phyloP scores from a whole-genome alignment of 441 rosid genomes.

The Hura crepitans region DNA sequence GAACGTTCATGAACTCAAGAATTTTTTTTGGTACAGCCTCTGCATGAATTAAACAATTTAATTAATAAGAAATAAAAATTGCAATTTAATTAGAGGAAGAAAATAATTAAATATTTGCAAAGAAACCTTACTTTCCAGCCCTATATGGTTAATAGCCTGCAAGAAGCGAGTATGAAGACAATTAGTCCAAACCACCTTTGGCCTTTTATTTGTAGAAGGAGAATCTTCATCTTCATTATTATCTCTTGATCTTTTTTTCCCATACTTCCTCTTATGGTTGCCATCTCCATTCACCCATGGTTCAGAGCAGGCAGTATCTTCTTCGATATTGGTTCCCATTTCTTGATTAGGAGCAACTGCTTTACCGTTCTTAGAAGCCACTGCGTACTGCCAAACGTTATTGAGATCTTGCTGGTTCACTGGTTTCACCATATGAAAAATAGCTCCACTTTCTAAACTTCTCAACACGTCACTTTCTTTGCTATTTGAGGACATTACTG shows the following conservation, averaged over 20 bases:
- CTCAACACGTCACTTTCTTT: constrained; percentile 32
- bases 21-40: constrained; percentile 86
- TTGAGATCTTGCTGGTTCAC: constrained; percentile 41
- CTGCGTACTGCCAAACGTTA: constrained; percentile 47
- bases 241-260: constrained; percentile 17
- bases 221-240: constrained; percentile 18
- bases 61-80: neutral
- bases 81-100: neutral
- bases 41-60: constrained; percentile 24
- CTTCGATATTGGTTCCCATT: constrained; percentile 9
- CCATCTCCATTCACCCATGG: constrained; percentile 13
- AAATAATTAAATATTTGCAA: neutral
- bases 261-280: neutral
- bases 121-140: constrained; percentile 58
- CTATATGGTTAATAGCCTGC: constrained; percentile 54
- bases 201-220: constrained; percentile 35
- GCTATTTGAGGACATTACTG: constrained; percentile 68
- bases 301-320: neutral
- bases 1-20: constrained; percentile 63
- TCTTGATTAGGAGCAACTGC: constrained; percentile 11
- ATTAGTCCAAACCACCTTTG: constrained; percentile 62
- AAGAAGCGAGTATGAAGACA: constrained; percentile 61
- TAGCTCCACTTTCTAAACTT: constrained; percentile 54
- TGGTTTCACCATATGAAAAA: constrained; percentile 58
- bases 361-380: constrained; percentile 38